Conservation (phyloP, 78 protist genomes). For the Cavenderia fasciculata region DNA sequence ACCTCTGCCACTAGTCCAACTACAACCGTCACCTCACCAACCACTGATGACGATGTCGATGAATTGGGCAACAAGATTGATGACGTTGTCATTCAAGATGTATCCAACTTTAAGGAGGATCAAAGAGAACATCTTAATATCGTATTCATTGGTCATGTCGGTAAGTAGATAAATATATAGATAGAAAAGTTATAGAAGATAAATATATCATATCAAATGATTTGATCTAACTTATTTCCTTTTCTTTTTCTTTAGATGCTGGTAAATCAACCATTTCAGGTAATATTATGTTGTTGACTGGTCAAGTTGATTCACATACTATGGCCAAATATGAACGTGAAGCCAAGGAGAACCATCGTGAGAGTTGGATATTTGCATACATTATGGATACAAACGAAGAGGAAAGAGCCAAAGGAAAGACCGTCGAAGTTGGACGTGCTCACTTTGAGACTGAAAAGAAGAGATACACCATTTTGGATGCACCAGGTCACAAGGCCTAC, state of each 20-base stretch:
- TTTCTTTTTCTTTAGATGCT: slow-evolving; percentile 92
- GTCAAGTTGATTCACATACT: slow-evolving; percentile 96
- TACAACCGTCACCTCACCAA: background rate
- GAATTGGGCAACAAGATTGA: background rate
- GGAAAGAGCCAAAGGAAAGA: slow-evolving; percentile 94
- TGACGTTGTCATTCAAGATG: background rate
- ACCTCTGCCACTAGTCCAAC: slow-evolving; percentile 10
- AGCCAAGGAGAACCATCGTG: slow-evolving; percentile 96
- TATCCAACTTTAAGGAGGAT: slow-evolving; percentile 57
- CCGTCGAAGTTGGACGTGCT: slow-evolving; percentile 93
- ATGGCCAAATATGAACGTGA: slow-evolving; percentile 96
- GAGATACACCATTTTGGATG: slow-evolving; percentile 97
- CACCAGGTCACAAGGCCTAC: slow-evolving; percentile 97
- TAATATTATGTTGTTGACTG: slow-evolving; percentile 89
- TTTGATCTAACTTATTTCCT: no score
- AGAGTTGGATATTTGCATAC: slow-evolving; percentile 95
- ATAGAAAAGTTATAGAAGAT: no score
- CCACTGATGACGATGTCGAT: slow-evolving; percentile 57
- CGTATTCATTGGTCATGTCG: slow-evolving; percentile 96
- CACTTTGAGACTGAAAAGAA: slow-evolving; percentile 91
- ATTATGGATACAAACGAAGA: slow-evolving; percentile 96
- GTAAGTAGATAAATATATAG: background rate
- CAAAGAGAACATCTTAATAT: slow-evolving; percentile 90
- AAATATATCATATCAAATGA: no score
- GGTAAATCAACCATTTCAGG: slow-evolving; percentile 98